Base-by-base conservation (phyloP, 306 rosid genomes). In the Inga leiocalycina region DNA sequence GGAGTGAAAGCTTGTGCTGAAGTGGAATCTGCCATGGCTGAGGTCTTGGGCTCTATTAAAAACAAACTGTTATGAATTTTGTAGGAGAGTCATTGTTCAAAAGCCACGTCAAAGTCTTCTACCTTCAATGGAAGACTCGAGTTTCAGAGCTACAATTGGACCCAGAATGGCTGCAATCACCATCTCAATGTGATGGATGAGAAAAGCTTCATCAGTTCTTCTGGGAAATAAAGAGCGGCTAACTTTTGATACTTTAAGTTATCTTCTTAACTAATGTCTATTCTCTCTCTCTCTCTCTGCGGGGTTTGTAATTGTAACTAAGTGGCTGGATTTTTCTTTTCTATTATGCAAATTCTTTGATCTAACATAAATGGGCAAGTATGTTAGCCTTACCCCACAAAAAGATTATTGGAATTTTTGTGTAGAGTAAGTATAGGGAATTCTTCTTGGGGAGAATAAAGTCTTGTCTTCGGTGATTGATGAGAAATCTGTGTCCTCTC, bases 181-280 rank as follows among this genome's bases (percentile, higher is more conserved):
- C 87, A 35, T 81, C 89, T 68, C 93, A 85, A 80, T 69, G 86
- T 74, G 85, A 86, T 57, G 64, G 64, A n/a, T 86, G 72, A 83
- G 78, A 82, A 80, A 80, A 66, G 66, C 88, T 78, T 75, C 89
- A 41, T 79, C 88, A 59, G 80, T 89, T 77, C 89, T 91, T 72
- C 61, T 89, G 8, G 91, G 92, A 79, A 87, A 80, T 79, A 85
- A 88, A 81, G 90, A 93, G 83, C 91, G 81, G 83, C 93, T 92
- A 85, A 81, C 92, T 78, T 77, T 70, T 89, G 89, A 89, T 81
- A 71, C 65, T 68, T 17, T 65, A 78, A 54, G 11, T 46, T 54
- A 41, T 62, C 30, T 82, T 49, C 59, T n/a, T 57, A 57, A 57
- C 13, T 57, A 57, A 57, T 57, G 27, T 57, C 19, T 49, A 49